Conservation (phyloP, 1,284 basidiomycete species). For the Crepidotus sp. region DNA sequence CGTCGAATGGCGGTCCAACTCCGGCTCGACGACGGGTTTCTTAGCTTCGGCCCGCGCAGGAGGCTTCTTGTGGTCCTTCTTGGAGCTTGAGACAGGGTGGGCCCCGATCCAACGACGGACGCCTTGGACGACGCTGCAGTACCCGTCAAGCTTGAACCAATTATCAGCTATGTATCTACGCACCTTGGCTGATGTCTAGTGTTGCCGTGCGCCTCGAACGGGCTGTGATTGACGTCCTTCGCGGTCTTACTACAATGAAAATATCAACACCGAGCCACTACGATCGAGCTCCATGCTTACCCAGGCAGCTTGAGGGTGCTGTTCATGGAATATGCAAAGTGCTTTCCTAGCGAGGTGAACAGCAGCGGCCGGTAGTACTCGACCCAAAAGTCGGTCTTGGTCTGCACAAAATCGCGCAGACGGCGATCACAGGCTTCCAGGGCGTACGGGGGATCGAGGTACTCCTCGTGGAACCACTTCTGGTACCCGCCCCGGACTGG, state of each 20-base stretch:
- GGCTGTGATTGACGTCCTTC: constrained; percentile 59
- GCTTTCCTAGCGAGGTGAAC: constrained; percentile 75
- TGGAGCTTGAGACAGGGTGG: constrained; percentile 32
- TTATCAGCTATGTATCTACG: neutral
- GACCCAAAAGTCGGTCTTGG: constrained; percentile 70
- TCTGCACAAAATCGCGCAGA: constrained; percentile 49
- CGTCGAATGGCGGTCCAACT: constrained; percentile 49
- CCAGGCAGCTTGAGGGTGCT: constrained; percentile 76
- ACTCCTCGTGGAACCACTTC: constrained; percentile 71
- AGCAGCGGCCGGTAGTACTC: constrained; percentile 87
- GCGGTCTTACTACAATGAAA: constrained; percentile 49
- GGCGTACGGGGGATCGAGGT: constrained; percentile 58
- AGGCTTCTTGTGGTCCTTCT: constrained; percentile 34
- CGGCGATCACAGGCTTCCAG: constrained; percentile 48
- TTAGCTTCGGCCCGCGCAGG: constrained; percentile 25
- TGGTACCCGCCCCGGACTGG: constrained; percentile 60
- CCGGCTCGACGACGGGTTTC: constrained; percentile 24
- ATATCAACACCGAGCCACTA: neutral
- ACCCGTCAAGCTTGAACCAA: neutral
- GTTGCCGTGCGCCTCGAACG: constrained; percentile 55
- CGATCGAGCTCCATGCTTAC: constrained; percentile 27
- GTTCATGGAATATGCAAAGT: constrained; percentile 84
- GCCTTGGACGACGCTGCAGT: constrained; percentile 59
- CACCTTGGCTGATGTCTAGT: constrained; percentile 38
- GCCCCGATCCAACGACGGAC: constrained; percentile 64